Evolutionary conservation across 2,329 filamentous ascomycete species (phyloP).

Genomic region (Talaromyces sp.): DNA sequence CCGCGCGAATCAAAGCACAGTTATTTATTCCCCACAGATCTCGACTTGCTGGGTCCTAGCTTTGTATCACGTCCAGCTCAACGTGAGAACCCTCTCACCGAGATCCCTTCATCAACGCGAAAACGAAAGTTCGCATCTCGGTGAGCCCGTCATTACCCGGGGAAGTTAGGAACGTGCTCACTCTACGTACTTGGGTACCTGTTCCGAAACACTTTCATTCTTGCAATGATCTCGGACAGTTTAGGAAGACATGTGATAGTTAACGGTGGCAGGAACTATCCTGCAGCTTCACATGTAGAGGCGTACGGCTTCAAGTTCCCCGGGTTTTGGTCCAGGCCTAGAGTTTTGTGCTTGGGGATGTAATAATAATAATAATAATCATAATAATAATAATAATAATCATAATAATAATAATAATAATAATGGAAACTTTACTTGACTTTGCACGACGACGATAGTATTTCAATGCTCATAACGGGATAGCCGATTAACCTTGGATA

Average conservation of each 20-base stretch:
- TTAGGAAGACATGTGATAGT: background rate
- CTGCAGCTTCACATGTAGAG: background rate
- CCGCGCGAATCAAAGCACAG: background rate
- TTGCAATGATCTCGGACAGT: background rate
- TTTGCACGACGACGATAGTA: background rate
- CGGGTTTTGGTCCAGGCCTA: background rate
- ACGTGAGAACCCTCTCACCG: background rate
- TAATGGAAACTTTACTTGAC: background rate
- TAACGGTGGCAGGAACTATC: background rate
- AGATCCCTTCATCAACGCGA: background rate
- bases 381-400: too few species aligned
- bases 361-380: too few species aligned
- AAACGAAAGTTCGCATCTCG: background rate
- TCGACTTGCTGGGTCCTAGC: too few species aligned
- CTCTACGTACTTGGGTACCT: background rate
- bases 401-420: too few species aligned
- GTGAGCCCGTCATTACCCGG: background rate
- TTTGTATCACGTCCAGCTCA: too few species aligned
- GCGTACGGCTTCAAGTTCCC: background rate
- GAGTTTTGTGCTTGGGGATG: background rate
- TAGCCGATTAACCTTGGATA: slow-evolving; percentile 4
- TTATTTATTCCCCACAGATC: background rate
- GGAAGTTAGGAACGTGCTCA: background rate
- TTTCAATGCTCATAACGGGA: background rate
- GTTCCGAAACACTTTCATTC: background rate